Percentiles rank a stretch among this genome's conserved stretches.
Conservation (phyloP, 208 protist species). For the Leishmania turanica region DNA sequence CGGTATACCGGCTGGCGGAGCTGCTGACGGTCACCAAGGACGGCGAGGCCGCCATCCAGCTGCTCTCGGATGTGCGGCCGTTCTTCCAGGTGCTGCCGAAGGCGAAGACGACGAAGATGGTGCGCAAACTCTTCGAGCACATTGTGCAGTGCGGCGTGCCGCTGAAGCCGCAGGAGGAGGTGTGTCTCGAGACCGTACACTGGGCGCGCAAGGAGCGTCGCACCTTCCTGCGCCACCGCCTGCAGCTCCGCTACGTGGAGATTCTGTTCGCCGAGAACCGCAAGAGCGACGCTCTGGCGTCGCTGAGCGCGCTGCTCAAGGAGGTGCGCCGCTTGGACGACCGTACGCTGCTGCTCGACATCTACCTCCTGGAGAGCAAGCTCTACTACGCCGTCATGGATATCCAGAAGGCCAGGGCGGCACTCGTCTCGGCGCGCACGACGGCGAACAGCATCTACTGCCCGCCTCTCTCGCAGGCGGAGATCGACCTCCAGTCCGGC, state of each 20-base stretch:
- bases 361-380: conserved; percentile 97
- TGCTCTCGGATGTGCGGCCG: conserved; percentile 62
- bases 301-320: conserved; percentile 82
- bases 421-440: conserved; percentile 97
- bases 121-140: conserved; percentile 88
- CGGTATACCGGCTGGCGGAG: conserved; percentile 78
- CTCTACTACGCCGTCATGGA: conserved; percentile 96
- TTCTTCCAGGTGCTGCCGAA: conserved; percentile 90
- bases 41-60: conserved; percentile 56
- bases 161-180: conserved; percentile 79
- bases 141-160: conserved; percentile 84
- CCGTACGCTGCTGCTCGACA: conserved; percentile 97
- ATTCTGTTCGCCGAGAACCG: conserved; percentile 92
- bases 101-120: conserved; percentile 92
- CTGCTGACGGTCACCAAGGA: conserved; percentile 59
- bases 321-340: conserved; percentile 98
- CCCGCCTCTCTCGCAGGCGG: conserved; percentile 96
- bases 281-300: conserved; percentile 77
- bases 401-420: conserved; percentile 92
- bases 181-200: conserved; percentile 95
- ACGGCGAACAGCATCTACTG: conserved; percentile 99
- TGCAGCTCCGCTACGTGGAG: conserved; percentile 94
- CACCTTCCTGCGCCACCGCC: conserved; percentile 96
- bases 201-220: conserved; percentile 96
- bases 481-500: conserved; percentile 97